phyloP scores from a whole-genome alignment of 179 eudicot genomes.

The Actinidia arguta region DNA sequence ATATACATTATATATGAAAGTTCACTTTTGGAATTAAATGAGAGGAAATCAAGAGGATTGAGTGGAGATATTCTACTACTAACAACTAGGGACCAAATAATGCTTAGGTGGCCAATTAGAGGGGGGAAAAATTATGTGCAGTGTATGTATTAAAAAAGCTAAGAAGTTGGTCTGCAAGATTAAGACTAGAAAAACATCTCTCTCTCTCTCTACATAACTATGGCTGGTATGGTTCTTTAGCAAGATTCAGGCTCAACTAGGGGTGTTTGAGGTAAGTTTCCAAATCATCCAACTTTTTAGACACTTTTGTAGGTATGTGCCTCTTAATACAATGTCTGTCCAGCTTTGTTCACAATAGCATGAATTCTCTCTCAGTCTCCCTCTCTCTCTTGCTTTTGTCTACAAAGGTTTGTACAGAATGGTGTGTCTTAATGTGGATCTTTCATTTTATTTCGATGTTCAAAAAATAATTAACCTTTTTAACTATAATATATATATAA shows the following conservation, averaged over 20 bases:
- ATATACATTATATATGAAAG: not conserved
- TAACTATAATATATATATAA: too few species aligned
- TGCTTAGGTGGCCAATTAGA: conserved; percentile 17
- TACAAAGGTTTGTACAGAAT: too few species aligned
- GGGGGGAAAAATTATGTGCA: not conserved
- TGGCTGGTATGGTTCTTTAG: not conserved
- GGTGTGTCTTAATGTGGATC: too few species aligned
- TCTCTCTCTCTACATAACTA: too few species aligned
- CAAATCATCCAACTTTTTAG: not conserved
- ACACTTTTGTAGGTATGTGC: too few species aligned
- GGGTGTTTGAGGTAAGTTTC: conserved; percentile 7
- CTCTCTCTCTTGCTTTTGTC: too few species aligned
- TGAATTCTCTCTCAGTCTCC: too few species aligned
- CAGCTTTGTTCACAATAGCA: too few species aligned
- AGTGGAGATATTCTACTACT: conserved; percentile 13
- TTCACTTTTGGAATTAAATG: conserved; percentile 14
- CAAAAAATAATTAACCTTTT: too few species aligned
- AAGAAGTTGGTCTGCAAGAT: not conserved
- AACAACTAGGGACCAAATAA: not conserved
- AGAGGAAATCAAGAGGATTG: conserved; percentile 13
- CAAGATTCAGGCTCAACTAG: not conserved
- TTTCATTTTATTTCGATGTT: too few species aligned
- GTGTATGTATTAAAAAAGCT: not conserved
- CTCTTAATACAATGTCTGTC: too few species aligned
- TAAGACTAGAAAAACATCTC: not conserved